Conservation (phyloP, 108 stramenopile genomes). For the Cyclotella kingstonii region DNA sequence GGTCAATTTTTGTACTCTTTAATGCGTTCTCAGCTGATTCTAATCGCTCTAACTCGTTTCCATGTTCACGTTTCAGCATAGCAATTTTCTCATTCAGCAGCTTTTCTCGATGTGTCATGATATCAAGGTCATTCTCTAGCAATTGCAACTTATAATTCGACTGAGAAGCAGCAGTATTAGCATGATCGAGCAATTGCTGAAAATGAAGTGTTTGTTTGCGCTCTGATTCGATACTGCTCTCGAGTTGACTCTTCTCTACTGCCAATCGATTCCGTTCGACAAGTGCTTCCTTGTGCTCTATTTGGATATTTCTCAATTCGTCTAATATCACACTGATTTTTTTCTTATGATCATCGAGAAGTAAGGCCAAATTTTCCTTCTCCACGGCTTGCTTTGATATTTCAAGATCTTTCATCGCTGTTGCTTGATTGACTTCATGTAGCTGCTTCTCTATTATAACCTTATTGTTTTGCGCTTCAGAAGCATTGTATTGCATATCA, state of each 20-base stretch:
- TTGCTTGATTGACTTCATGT: constrained; percentile 19
- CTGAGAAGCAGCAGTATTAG: constrained; percentile 23
- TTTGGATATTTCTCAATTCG: constrained; percentile 4
- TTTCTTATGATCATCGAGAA: constrained; percentile 32
- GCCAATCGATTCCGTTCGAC: constrained; percentile 21
- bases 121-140: constrained; percentile 31
- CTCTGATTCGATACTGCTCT: constrained; percentile 30
- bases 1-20: constrained; percentile 47
- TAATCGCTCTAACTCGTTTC: constrained; percentile 34
- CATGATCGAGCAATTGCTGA: constrained; percentile 29
- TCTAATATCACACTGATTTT: not conserved
- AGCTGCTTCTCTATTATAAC: constrained; percentile 27
- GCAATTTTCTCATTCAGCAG: constrained; percentile 21
- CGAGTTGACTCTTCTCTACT: constrained; percentile 31
- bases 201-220: constrained; percentile 11
- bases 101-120: constrained; percentile 17
- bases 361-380: constrained; percentile 12
- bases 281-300: constrained; percentile 10
- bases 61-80: constrained; percentile 43
- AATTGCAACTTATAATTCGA: constrained; percentile 21
- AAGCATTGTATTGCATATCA: constrained; percentile 17
- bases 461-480: constrained; percentile 22
- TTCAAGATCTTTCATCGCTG: constrained; percentile 18
- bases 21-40: constrained; percentile 49
- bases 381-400: constrained; percentile 10